Evolutionary conservation across 371 early-diverging fungal genomes (phyloP).

Genomic region (Actinomucor elegans): DNA sequence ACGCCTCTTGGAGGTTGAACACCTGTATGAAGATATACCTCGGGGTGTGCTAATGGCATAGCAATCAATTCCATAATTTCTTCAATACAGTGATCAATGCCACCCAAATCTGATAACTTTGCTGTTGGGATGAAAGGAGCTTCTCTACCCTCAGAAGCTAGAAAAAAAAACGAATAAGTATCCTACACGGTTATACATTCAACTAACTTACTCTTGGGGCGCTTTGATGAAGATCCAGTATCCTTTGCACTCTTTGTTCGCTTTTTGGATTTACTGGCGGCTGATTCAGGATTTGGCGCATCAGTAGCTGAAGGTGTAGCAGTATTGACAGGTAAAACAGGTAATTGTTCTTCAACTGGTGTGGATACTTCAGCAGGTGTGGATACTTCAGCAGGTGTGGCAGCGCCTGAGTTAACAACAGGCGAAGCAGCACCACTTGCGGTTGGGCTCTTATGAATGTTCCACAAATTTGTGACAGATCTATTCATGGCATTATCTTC

Average conservation of each 20-base stretch:
- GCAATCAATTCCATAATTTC: constrained; percentile 96
- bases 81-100: constrained; percentile 86
- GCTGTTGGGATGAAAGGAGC: constrained; percentile 62
- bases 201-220: constrained; percentile 30
- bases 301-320: background rate
- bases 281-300: background rate
- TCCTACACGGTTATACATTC: background rate
- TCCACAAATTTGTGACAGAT: constrained; percentile 71
- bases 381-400: constrained; percentile 13
- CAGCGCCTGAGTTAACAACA: constrained; percentile 2
- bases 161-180: background rate
- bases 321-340: background rate
- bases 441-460: constrained; percentile 34
- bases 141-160: constrained; percentile 38
- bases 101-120: constrained; percentile 82
- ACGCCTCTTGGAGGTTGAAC: constrained; percentile 96
- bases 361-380: constrained; percentile 15
- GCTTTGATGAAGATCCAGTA: constrained; percentile 17
- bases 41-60: constrained; percentile 96
- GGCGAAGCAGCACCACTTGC: constrained; percentile 23
- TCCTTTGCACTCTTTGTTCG: constrained; percentile 39
- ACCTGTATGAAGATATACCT: constrained; percentile 94
- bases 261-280: constrained; percentile 36
- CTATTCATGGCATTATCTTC: constrained; percentile 77
- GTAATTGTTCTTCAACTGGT: constrained; percentile 9